Conservation (phyloP, 164 flowering plant genomes). For the Piper longum region DNA sequence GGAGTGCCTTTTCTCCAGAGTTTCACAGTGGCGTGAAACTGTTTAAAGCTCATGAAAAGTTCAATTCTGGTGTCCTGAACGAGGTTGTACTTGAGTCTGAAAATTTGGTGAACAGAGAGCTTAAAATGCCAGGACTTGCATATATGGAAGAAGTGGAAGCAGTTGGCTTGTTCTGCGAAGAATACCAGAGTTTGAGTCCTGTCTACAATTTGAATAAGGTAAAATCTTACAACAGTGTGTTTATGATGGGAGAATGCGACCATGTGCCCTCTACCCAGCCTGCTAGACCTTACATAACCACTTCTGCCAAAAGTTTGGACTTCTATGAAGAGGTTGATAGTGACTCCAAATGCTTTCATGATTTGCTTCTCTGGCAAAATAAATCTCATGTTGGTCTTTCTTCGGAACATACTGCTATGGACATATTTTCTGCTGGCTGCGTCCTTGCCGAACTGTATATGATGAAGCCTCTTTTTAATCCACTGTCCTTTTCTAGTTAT, state of each 20-base stretch:
- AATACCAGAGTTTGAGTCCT: conserved; percentile 52
- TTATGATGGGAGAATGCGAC: conserved; percentile 8
- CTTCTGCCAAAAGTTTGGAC: conserved; percentile 47
- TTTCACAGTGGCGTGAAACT: conserved; percentile 2
- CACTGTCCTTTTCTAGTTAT: conserved; percentile 35
- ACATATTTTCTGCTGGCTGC: conserved; percentile 87
- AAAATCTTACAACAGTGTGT: conserved; percentile 7
- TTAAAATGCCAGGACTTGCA: conserved; percentile 25
- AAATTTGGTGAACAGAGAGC: conserved; percentile 8
- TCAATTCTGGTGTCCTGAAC: background rate
- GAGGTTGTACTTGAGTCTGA: conserved; percentile 1
- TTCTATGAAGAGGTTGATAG: conserved; percentile 46
- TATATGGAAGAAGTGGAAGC: conserved; percentile 48
- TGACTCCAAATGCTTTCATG: conserved; percentile 52
- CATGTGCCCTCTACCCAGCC: conserved; percentile 10
- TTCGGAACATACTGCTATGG: conserved; percentile 40
- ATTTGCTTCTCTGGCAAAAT: conserved; percentile 61
- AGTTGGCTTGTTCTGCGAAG: conserved; percentile 61
- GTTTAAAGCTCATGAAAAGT: background rate
- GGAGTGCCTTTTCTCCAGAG: conserved; percentile 16
- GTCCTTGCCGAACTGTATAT: conserved; percentile 76
- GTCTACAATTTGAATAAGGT: conserved; percentile 20
- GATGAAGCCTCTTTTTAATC: conserved; percentile 68
- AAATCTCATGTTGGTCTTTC: conserved; percentile 18
- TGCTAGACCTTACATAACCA: conserved; percentile 18